Evolutionary conservation across 1,284 basidiomycete genomes (phyloP), one percentile per base, ranked within the genome.

Genomic region (Sphaerobolus stellatus): DNA sequence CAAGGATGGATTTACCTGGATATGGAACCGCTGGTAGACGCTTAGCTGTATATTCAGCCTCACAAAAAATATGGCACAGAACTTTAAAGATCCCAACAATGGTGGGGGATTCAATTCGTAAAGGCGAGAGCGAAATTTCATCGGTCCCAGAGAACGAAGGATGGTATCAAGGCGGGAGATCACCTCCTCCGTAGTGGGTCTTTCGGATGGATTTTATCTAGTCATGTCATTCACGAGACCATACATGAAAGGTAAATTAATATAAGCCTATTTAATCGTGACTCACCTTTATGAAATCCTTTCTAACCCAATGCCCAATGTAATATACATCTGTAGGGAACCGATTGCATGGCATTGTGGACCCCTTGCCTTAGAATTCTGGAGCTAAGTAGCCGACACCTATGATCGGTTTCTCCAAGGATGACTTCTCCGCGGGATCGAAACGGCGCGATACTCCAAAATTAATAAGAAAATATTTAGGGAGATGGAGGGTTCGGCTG

Each of bases 291-390:
- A 73, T 5, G 50, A 71, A 71, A 4, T 60, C 45, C 22, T 56
- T 29, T 3, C 61, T 54, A 6, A 75, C 63, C 1, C 67, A 30
- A 24, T 72, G 71, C 0, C 73, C 74, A 1, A 72, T 50, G 46
- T 65, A 68, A 51, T 69, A 75, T 0, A 75, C 52, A 43, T 75
- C 74, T 1, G 68, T 70, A 0, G 63, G 62, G 40, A 73, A 75
- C 0, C 72, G 70, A 50, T 74, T 56, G 30, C 64, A 61, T 4
- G 56, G 59, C 6, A 56, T 54, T 1, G 64, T 52, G 7, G 62
- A 52, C 3, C 44, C 27, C 8, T 45, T 28, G 14, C 24, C 59
- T n/a, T n/a, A n/a, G n/a, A n/a, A n/a, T 28, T 64, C 63, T 1
- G 67, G 67, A 0, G 61, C 66, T 1, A 54, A 52, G 41, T 62